Conservation (phyloP, 331 rosid genomes). For the Dryas integrifolia region DNA sequence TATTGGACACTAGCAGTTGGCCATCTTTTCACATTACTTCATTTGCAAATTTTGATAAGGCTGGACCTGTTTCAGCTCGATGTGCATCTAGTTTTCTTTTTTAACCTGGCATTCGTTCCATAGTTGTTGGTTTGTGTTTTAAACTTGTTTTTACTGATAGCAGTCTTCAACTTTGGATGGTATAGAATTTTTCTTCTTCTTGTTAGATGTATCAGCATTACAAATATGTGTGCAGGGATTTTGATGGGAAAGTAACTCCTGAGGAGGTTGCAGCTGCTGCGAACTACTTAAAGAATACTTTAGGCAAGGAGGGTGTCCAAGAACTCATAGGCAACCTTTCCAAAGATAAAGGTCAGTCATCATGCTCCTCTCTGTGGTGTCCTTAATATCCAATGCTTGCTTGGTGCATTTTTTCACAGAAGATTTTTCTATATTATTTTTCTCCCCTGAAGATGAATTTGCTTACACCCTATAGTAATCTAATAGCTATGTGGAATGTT, state of each 20-base stretch:
- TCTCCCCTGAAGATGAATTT: too few species aligned
- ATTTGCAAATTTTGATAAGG: too few species aligned
- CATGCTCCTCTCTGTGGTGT: background rate
- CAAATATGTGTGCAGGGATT: constrained; percentile 61
- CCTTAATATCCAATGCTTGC: background rate
- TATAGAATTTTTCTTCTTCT: background rate
- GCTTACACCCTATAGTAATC: too few species aligned
- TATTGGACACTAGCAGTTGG: too few species aligned
- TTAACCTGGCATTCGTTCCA: background rate
- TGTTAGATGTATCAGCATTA: background rate
- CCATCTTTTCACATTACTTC: too few species aligned
- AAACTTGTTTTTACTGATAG: background rate
- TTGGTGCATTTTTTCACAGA: background rate
- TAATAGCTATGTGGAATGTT: too few species aligned
- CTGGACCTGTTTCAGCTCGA: too few species aligned
- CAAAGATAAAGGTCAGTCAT: constrained; percentile 67
- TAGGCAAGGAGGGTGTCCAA: constrained; percentile 91
- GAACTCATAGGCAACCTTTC: constrained; percentile 86
- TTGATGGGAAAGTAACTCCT: constrained; percentile 89
- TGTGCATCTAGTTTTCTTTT: too few species aligned
- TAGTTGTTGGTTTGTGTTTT: background rate
- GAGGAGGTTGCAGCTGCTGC: constrained; percentile 97
- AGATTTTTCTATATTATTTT: too few species aligned
- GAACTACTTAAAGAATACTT: constrained; percentile 73
- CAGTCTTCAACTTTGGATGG: background rate